Evolutionary conservation across 805 yeast genomes (phyloP).

Genomic region (Jamesozyma rosinii): DNA sequence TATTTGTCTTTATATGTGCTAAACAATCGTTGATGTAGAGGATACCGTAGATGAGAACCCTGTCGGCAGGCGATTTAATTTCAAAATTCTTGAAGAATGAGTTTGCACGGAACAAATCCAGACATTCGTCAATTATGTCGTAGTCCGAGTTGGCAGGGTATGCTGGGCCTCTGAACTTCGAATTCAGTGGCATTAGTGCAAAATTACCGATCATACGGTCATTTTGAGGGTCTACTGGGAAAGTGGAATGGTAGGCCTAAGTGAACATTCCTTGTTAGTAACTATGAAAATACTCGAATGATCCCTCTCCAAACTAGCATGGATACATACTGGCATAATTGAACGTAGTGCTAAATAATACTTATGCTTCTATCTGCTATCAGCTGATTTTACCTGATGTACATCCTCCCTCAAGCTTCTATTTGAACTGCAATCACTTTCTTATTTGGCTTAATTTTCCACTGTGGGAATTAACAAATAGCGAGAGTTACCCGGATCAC

Average conservation of each 20-base stretch:
- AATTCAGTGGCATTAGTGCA: slow-evolving; percentile 74
- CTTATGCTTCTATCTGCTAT: too few species aligned
- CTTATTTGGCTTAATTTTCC: too few species aligned
- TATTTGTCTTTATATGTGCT: slow-evolving; percentile 43
- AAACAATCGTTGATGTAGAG: slow-evolving; percentile 81
- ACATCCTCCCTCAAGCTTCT: too few species aligned
- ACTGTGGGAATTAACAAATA: too few species aligned
- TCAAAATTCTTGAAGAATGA: slow-evolving; percentile 95
- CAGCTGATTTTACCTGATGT: too few species aligned
- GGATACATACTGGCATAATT: slow-evolving; percentile 2
- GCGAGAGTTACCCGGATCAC: background rate
- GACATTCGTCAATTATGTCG: slow-evolving; percentile 84
- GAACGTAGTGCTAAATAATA: background rate
- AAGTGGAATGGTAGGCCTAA: slow-evolving; percentile 72
- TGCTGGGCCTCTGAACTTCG: slow-evolving; percentile 85
- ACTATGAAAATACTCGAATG: background rate
- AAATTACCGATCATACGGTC: slow-evolving; percentile 68
- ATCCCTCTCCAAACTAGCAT: too few species aligned
- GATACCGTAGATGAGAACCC: slow-evolving; percentile 89
- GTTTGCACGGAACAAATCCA: slow-evolving; percentile 90
- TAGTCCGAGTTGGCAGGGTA: slow-evolving; percentile 68
- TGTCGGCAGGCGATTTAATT: slow-evolving; percentile 89
- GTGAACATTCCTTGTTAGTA: background rate
- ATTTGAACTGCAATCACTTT: too few species aligned
- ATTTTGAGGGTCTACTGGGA: slow-evolving; percentile 50